Conservation (phyloP, 2,329 filamentous ascomycete genomes). For the Ceratocystis ficicola region DNA sequence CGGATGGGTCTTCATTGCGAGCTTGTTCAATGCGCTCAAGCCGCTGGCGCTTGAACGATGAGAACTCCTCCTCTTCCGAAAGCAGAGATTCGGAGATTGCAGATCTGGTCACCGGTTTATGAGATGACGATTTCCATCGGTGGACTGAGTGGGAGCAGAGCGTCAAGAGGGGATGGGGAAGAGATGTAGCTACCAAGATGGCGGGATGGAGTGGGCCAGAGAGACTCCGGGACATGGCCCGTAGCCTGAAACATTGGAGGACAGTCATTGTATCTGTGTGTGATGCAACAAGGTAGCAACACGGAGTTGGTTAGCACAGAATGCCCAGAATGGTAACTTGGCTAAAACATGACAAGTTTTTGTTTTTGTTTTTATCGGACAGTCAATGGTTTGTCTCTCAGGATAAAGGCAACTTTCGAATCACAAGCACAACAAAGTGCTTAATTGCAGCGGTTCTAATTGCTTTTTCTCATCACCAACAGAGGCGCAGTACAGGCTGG, state of each 20-base stretch:
- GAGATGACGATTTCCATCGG: slow-evolving; percentile 17
- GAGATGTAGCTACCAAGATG: background rate
- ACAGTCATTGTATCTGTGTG: slow-evolving; percentile 31
- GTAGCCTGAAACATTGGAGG: slow-evolving; percentile 31
- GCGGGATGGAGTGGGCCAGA: background rate
- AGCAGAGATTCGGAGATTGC: background rate
- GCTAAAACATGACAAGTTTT: no score
- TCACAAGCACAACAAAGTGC: slow-evolving; percentile 35
- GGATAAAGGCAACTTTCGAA: slow-evolving; percentile 28
- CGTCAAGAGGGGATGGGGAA: background rate
- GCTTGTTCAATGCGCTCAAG: slow-evolving; percentile 29
- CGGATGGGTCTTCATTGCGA: slow-evolving; percentile 22
- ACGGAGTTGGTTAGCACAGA: slow-evolving; percentile 10
- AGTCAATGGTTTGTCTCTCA: background rate
- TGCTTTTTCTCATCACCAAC: slow-evolving; percentile 32
- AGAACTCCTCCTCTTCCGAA: slow-evolving; percentile 25
- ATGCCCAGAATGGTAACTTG: slow-evolving; percentile 21
- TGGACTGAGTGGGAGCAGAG: background rate
- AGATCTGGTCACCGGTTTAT: background rate
- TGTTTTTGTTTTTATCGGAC: background rate
- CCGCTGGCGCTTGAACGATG: slow-evolving; percentile 32
- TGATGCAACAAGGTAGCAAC: background rate
- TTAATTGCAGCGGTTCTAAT: slow-evolving; percentile 42
- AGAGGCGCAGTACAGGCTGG: background rate
- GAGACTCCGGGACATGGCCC: slow-evolving; percentile 22